Base-by-base conservation (phyloP, 148 eudicot genomes). In the Dianthus caryophyllus region DNA sequence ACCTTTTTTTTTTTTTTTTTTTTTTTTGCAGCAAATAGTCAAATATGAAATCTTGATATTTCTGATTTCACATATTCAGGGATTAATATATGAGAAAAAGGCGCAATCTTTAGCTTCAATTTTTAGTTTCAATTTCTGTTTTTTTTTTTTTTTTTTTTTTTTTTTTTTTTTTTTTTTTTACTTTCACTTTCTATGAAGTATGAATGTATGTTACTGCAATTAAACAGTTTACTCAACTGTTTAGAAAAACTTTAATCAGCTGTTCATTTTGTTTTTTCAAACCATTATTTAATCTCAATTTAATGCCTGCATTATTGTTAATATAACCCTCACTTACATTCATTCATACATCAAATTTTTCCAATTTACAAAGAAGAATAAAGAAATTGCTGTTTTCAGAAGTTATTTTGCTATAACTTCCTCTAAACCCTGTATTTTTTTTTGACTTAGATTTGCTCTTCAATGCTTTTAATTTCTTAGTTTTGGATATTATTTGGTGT, bases 61-160 rank as follows among this genome's bases (percentile, higher is more conserved):
- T 26, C 50, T 54, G 21, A 3, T 39, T 46, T 52, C 16, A 61
- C 53, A 29, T 49, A 16, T 38, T 31, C 55, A 39, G 41, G 59
- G 59, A 44, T 73, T 39, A 51, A 18, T 0, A 27, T 61, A 74
- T 63, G 38, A 6, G 3, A 69, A 50, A 65, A 76, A 70, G 74
- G 61, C 65, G 52, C 53, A 48, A 65, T 62, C 61, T 70, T 70
- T 69, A 36, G 43, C 20, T 63, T 18, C 31, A 16, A 49, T 47
- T 0, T 6, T 12, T 44, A 33, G 39, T 55, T 69, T 30, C 18
- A 18, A 41, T 71, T 71, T 65, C 75, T 71, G 71, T 71, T 67
- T 66, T 50, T 51, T 43, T 64, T 36, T 68, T 68, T 44, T 51
- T 10, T 64, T n/a, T 49, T 47, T 22, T 9, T 69, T 41, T 1